Percentiles rank a stretch among this genome's conserved stretches.
These are phyloP conservation scores for Mrakia gelida DNA, from an alignment of 768 basidiomycete genomes.

Conservation along the genomic window DNA sequence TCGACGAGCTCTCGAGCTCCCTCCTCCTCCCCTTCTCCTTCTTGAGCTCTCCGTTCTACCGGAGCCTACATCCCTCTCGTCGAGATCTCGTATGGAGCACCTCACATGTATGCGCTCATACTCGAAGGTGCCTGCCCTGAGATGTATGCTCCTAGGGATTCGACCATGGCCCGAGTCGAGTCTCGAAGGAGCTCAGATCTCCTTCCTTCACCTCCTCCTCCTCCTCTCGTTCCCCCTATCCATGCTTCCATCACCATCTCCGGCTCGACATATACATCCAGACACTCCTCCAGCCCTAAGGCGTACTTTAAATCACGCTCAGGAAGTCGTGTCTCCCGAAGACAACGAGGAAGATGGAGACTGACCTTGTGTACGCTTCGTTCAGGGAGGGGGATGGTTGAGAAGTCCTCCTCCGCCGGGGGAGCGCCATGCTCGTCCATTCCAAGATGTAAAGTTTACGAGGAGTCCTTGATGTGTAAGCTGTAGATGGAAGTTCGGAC, in stretches of 20 bases:
- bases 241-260: constrained; percentile 60
- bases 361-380: constrained; percentile 72
- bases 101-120: too few species aligned
- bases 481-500: neutral
- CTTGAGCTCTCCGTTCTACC: too few species aligned
- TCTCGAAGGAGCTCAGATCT: neutral
- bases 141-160: too few species aligned
- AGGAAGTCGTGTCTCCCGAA: too few species aligned
- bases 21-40: neutral
- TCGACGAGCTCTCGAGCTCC: neutral
- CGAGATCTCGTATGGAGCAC: too few species aligned
- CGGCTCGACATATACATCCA: constrained; percentile 56
- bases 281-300: too few species aligned
- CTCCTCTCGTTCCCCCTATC: neutral
- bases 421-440: constrained; percentile 60
- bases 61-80: too few species aligned
- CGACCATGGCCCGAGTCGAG: too few species aligned
- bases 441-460: neutral
- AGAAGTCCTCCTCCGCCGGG: constrained; percentile 91
- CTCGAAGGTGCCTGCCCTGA: too few species aligned
- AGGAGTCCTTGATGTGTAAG: too few species aligned
- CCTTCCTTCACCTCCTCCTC: neutral
- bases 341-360: too few species aligned
- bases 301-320: too few species aligned
- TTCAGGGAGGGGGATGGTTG: constrained; percentile 67